These are phyloP conservation scores for Rhamnella rubrinervis DNA, from an alignment of 331 rosid species.

Conservation along the genomic window DNA sequence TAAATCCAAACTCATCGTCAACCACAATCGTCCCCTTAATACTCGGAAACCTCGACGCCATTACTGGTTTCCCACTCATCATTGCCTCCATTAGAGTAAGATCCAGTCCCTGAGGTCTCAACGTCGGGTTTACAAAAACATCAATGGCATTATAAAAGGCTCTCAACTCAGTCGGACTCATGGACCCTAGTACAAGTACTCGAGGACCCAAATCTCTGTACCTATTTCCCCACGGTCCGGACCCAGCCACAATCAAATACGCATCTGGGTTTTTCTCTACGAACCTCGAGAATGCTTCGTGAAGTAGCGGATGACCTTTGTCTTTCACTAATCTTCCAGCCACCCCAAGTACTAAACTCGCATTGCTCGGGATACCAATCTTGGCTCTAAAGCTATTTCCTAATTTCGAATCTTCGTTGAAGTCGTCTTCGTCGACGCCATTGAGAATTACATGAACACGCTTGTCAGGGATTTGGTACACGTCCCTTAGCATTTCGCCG, in stretches of 20 bases:
- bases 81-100: conserved; percentile 96
- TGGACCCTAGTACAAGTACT: conserved; percentile 78
- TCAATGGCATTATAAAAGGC: conserved; percentile 83
- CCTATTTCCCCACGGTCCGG: conserved; percentile 86
- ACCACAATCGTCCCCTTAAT: conserved; percentile 81
- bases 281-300: conserved; percentile 72
- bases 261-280: conserved; percentile 46
- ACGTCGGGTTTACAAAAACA: conserved; percentile 80
- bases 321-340: conserved; percentile 95
- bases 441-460: conserved; percentile 91
- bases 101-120: conserved; percentile 93
- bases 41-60: conserved; percentile 91
- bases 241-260: conserved; percentile 78
- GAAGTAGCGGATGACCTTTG: conserved; percentile 87
- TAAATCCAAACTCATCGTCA: conserved; percentile 70
- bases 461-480: conserved; percentile 70
- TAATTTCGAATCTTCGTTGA: conserved; percentile 40
- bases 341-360: conserved; percentile 74
- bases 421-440: conserved; percentile 70
- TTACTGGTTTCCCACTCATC: conserved; percentile 87
- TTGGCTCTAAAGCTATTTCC: conserved; percentile 57
- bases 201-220: conserved; percentile 72
- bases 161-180: conserved; percentile 64
- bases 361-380: conserved; percentile 65
- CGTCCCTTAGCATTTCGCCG: conserved; percentile 88